Evolutionary conservation across 768 basidiomycete genomes (phyloP), one percentile per base, ranked within the genome.

Genomic region (Boletus tylopilopsis): DNA sequence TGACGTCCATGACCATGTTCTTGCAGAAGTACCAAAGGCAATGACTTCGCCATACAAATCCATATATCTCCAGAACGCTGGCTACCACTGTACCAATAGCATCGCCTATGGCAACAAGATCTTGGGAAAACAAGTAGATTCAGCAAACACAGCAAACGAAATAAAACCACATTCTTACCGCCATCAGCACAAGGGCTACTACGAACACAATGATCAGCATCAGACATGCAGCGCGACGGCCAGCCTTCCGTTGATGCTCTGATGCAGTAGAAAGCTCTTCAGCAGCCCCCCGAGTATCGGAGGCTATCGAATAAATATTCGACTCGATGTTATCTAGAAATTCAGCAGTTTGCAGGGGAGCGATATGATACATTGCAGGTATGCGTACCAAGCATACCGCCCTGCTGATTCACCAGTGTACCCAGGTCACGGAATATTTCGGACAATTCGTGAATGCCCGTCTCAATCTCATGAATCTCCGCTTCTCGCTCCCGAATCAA

Each of bases 351-450:
- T 44, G 35, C 13, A 44, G 16, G 18, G 42, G 30, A 11, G 21
- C 6, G 16, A 27, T 18, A 40, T 29, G 23, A 39, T 38, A 36
- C 32, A 4, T 5, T 13, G 9, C n/a, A 27, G 10, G 21, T 6
- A 12, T 19, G 72, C 85, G 44, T 56, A 95, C 95, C 94, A 45
- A 99, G 73, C 89, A 98, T 91, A 43, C 82, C 81, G 12, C 94
- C 94, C 67, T 99, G 96, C 64, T 97, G 91, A 51, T 84, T 82
- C 2, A 99, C 94, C 39, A 99, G 76, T 15, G 93, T 94, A 37
- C 94, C 95, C 39, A 99, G 73, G 69, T 98, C 94, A 42, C 90
- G 82, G 77, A 99, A 98, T 63, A 99, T 97, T 69, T 97, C 92
- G 23, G 90, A 81, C 39, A 99, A 71, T 68, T 99, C 95, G 61